Conservation (phyloP, 2,329 filamentous ascomycete genomes). For the Aspergillus hiratsukae region DNA sequence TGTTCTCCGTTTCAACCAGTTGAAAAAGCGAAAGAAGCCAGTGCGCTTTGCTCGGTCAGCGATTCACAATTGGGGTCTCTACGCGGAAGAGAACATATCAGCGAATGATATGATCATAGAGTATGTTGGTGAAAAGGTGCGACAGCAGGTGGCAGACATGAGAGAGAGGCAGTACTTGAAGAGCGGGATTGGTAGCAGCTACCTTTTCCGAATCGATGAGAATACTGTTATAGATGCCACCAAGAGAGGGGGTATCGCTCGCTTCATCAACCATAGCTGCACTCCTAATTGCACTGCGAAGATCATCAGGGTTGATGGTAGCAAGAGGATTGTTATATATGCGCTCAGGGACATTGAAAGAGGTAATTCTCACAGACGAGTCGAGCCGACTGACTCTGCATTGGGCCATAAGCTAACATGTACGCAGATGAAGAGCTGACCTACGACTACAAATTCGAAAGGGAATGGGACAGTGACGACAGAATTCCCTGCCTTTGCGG, state of each 20-base stretch:
- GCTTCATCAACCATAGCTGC: slow-evolving; percentile 98
- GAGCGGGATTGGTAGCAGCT: slow-evolving; percentile 94
- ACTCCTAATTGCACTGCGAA: slow-evolving; percentile 98
- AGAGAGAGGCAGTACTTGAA: slow-evolving; percentile 88
- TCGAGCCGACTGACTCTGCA: not conserved
- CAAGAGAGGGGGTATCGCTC: slow-evolving; percentile 94
- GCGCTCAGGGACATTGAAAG: slow-evolving; percentile 89
- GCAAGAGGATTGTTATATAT: slow-evolving; percentile 98
- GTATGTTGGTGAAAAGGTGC: slow-evolving; percentile 95
- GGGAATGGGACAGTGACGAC: slow-evolving; percentile 89
- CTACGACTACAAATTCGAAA: slow-evolving; percentile 99
- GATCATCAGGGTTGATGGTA: slow-evolving; percentile 98
- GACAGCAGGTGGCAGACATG: slow-evolving; percentile 95
- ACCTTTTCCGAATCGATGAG: slow-evolving; percentile 96
- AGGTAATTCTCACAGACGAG: slow-evolving; percentile 60
- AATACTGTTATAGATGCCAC: slow-evolving; percentile 97
- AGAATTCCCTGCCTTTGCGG: slow-evolving; percentile 97
- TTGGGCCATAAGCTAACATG: slow-evolving; percentile 7
- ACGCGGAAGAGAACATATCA: slow-evolving; percentile 94
- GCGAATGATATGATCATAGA: slow-evolving; percentile 99
- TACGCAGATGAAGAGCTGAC: slow-evolving; percentile 89
- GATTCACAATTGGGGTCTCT: slow-evolving; percentile 98
- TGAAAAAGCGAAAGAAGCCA: slow-evolving; percentile 99
- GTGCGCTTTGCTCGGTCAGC: slow-evolving; percentile 96
- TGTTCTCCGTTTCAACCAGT: slow-evolving; percentile 94